These are phyloP conservation scores for Phialocephala sp. DNA, from an alignment of 2,329 filamentous ascomycete genomes.

Conservation along the genomic window DNA sequence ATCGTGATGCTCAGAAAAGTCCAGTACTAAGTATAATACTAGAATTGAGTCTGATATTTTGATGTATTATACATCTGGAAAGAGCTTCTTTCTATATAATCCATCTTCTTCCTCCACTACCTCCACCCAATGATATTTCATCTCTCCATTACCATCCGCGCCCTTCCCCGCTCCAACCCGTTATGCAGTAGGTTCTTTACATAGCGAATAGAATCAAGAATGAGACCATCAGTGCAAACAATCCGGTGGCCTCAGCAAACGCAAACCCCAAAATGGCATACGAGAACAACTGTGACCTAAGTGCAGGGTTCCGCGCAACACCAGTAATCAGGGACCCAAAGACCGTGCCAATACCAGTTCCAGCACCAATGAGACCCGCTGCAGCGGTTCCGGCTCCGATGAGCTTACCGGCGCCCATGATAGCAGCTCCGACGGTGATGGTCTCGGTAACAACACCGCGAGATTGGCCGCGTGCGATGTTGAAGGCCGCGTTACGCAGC, in stretches of 20 bases:
- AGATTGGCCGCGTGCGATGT: conserved; percentile 35
- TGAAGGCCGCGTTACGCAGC: conserved; percentile 34
- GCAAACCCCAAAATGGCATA: conserved; percentile 70
- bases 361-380: conserved; percentile 42
- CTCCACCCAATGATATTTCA: background rate
- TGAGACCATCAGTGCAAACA: conserved; percentile 58
- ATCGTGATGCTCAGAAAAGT: conserved; percentile 4
- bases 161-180: conserved; percentile 4
- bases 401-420: conserved; percentile 37
- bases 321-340: conserved; percentile 60
- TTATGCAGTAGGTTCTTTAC: conserved; percentile 28
- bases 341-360: conserved; percentile 55
- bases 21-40: background rate
- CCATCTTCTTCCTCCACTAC: background rate
- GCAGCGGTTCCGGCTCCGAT: conserved; percentile 39
- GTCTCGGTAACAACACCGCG: conserved; percentile 37
- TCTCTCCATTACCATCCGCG: conserved; percentile 6
- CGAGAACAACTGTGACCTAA: conserved; percentile 62
- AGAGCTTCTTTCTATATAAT: background rate
- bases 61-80: background rate
- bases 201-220: conserved; percentile 40
- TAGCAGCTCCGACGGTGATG: conserved; percentile 37
- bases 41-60: background rate
- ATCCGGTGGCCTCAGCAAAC: conserved; percentile 67
- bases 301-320: conserved; percentile 61